A percentile compares a stretch with the other conserved stretches of the same genome.
Evolutionary conservation across 2,329 filamentous ascomycete species (phyloP).

Genomic region (Fusarium guadeloupense): DNA sequence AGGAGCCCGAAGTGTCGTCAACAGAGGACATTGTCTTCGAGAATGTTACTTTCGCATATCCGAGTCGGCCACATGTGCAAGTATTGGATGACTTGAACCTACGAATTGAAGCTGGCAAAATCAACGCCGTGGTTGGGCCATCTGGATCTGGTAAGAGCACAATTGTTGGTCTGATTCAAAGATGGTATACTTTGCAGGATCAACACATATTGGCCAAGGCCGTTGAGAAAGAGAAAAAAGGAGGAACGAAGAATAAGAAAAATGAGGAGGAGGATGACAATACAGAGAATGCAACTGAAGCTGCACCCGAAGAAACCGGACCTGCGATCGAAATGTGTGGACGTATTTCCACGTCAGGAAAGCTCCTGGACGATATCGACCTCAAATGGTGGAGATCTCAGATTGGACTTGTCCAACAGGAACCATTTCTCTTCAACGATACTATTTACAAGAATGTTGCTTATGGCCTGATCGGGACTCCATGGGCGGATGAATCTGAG

Average conservation of each 20-base stretch:
- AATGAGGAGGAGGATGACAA: slow-evolving; percentile 45
- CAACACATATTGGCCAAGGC: slow-evolving; percentile 62
- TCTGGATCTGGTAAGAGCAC: slow-evolving; percentile 80
- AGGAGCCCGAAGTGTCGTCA: slow-evolving; percentile 50
- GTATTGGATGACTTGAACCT: slow-evolving; percentile 69
- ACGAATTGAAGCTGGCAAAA: slow-evolving; percentile 68
- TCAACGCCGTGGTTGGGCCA: slow-evolving; percentile 78
- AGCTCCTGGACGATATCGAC: slow-evolving; percentile 65
- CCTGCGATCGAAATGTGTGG: slow-evolving; percentile 57
- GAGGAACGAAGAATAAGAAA: slow-evolving; percentile 53
- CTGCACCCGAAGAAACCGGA: slow-evolving; percentile 50
- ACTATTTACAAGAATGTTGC: slow-evolving; percentile 71
- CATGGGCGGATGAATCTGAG: slow-evolving; percentile 62
- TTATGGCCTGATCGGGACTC: slow-evolving; percentile 63
- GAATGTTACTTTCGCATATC: slow-evolving; percentile 77
- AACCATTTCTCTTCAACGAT: slow-evolving; percentile 74
- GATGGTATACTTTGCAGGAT: slow-evolving; percentile 73
- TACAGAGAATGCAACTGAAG: slow-evolving; percentile 42
- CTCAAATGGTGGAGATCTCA: slow-evolving; percentile 70
- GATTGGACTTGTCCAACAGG: slow-evolving; percentile 74
- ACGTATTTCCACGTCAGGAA: slow-evolving; percentile 61
- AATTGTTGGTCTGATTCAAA: slow-evolving; percentile 74
- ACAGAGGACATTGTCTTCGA: slow-evolving; percentile 59
- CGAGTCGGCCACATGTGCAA: slow-evolving; percentile 69
- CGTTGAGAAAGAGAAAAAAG: slow-evolving; percentile 58